These are phyloP conservation scores for Haematococcus sp. DNA, from an alignment of 139 green algal species.

Conservation along the genomic window DNA sequence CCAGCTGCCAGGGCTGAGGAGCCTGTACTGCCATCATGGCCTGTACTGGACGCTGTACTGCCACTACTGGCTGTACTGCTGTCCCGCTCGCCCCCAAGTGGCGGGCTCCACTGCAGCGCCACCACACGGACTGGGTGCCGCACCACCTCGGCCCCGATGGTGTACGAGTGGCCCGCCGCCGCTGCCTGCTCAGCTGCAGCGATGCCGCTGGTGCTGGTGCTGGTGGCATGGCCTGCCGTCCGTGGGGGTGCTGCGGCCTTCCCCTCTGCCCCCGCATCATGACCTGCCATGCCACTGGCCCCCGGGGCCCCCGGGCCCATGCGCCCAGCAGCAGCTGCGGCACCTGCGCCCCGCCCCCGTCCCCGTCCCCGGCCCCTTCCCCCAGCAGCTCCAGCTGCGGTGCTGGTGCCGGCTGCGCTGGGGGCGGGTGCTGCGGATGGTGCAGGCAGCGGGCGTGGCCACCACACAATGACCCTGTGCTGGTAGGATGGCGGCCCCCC, in stretches of 20 bases:
- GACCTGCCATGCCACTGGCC: too few relatives aligned
- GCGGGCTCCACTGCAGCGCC: conserved; percentile 46
- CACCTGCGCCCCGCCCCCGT: not conserved
- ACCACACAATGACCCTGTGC: conserved; percentile 55
- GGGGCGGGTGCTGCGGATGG: not conserved
- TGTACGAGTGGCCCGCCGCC: not conserved
- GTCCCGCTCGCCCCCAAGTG: conserved; percentile 15
- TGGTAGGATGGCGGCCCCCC: not conserved
- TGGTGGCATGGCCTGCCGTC: too few relatives aligned
- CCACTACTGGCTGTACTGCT: not conserved
- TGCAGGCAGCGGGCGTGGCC: conserved; percentile 20
- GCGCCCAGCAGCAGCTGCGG: too few relatives aligned
- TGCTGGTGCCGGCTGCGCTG: not conserved
- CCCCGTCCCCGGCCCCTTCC: too few relatives aligned
- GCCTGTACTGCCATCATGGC: not conserved
- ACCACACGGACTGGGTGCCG: conserved; percentile 39
- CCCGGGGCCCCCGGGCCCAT: too few relatives aligned
- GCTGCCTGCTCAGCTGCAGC: not conserved
- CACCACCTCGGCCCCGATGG: conserved; percentile 42
- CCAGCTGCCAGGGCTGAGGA: too few relatives aligned
- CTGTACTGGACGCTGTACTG: not conserved
- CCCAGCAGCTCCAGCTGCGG: not conserved
- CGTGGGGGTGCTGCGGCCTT: too few relatives aligned
- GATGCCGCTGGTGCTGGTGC: not conserved
- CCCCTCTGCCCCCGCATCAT: too few relatives aligned